Base-by-base conservation (phyloP, 345 rosid genomes). In the Citrus medica region DNA sequence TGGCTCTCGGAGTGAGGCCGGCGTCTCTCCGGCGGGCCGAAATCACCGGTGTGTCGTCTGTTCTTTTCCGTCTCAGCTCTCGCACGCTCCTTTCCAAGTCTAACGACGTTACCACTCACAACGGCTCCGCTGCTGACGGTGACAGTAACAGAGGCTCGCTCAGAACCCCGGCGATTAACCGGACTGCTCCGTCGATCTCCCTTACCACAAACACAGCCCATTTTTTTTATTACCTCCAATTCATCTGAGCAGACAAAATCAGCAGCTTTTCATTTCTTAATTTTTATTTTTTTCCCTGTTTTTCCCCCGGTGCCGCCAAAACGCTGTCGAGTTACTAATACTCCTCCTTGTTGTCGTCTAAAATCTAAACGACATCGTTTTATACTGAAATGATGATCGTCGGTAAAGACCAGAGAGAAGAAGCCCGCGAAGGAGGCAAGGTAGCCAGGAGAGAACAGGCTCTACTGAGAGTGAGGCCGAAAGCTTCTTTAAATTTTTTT, bases 161-260 rank as follows among this genome's bases (percentile, higher is more conserved):
- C 87, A 71, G 87, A 79, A 68, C 85, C 62, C 87, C 79, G 89
- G 74, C 73, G 76, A 42, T 76, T 69, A 64, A 73, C 85, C 69
- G 40, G 83, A 76, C 66, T 33, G 67, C 59, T 79, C 59, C 73
- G 85, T n/a, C 60, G 84, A 14, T 70, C 83, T 17, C 79, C 71
- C 81, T 87, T 93, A 71, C 92, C 85, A 56, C 78, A 68, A 67
- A 93, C 85, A 81, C 97, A 93, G 40, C 97, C 97, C 97, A 92
- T 90, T 81, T 53, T 46, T 30, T 46, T 46, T 25, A 46, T 73
- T 66, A 76, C 7, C 53, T 53, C 53, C 79, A 30, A 40, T 25
- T 67, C 86, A 86, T 83, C 80, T 35, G 73, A 74, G 17, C 32
- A 2, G 35, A 22, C n/a, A 30, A 73, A 74, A 66, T 32, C 73